A percentile compares a stretch with the other conserved stretches of the same genome.
These are phyloP conservation scores for Amniculicola lignicola DNA, from an alignment of 495 filamentous ascomycete species.

Conservation along the genomic window DNA sequence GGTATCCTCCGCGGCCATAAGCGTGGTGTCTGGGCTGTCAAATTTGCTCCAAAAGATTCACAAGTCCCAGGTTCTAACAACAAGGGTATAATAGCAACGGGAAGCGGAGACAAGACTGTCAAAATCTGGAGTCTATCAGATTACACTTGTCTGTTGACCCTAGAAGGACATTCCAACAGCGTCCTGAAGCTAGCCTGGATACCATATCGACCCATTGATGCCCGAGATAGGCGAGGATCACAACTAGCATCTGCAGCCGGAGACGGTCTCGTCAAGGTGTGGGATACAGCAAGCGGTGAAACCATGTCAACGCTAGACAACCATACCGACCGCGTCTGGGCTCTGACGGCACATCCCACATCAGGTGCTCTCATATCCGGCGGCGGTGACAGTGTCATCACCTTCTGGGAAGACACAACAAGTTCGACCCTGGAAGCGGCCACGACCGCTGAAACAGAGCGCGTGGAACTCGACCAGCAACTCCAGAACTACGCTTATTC, in stretches of 20 bases:
- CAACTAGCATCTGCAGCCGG: constrained; percentile 84
- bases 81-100: constrained; percentile 78
- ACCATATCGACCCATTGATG: constrained; percentile 52
- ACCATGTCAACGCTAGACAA: constrained; percentile 86
- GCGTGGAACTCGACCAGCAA: constrained; percentile 88
- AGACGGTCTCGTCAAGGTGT: constrained; percentile 95
- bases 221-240: constrained; percentile 50
- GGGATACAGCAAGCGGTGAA: constrained; percentile 80
- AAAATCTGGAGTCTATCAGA: constrained; percentile 93
- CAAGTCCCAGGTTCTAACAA: constrained; percentile 60
- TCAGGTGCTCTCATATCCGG: constrained; percentile 75
- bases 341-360: constrained; percentile 67
- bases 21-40: constrained; percentile 91
- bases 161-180: constrained; percentile 94
- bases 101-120: constrained; percentile 90
- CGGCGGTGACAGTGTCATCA: constrained; percentile 81
- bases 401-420: constrained; percentile 93
- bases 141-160: constrained; percentile 87
- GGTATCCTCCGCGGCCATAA: constrained; percentile 89
- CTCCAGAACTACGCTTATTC: constrained; percentile 86
- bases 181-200: constrained; percentile 93
- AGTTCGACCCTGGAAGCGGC: constrained; percentile 69
- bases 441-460: constrained; percentile 65
- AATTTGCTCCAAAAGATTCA: constrained; percentile 75
- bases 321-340: constrained; percentile 92